Evolutionary conservation across 2,329 filamentous ascomycete species (phyloP).

Genomic region (Sporothrix brasiliensis): DNA sequence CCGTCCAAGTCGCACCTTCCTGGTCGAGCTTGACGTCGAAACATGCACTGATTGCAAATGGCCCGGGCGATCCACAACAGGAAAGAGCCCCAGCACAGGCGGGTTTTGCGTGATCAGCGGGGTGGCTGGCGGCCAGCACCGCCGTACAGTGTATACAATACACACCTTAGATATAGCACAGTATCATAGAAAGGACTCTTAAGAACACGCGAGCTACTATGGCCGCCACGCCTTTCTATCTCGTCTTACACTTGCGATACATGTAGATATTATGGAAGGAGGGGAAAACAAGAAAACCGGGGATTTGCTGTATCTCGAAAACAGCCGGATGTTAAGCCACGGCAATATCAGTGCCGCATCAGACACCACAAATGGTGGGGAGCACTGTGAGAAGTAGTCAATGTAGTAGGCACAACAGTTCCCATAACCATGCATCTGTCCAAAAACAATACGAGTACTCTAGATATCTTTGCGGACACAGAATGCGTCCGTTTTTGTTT

Average conservation of each 20-base stretch:
- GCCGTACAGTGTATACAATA: conserved; percentile 2
- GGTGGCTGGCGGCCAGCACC: conserved; percentile 16
- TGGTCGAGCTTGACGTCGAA: conserved; percentile 31
- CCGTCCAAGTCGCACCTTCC: conserved; percentile 27
- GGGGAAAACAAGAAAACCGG: neutral
- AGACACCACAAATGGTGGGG: no score
- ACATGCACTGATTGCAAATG: conserved; percentile 30
- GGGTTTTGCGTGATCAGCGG: conserved; percentile 28
- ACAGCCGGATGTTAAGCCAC: conserved; percentile 1
- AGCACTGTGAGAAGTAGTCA: no score
- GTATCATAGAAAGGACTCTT: neutral
- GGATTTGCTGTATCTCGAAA: neutral
- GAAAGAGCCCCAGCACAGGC: neutral
- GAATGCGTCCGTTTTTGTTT: neutral
- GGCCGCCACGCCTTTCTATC: neutral
- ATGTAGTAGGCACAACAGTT: no score
- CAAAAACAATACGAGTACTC: no score
- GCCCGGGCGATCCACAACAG: neutral
- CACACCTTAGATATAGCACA: neutral
- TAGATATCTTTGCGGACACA: neutral
- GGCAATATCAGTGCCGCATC: neutral
- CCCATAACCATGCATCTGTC: no score
- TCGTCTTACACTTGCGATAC: neutral
- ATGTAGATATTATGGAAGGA: neutral
- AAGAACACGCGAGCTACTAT: neutral